phyloP scores from a whole-genome alignment of 2,329 filamentous ascomycete genomes.

The Pyrenophora graminea region DNA sequence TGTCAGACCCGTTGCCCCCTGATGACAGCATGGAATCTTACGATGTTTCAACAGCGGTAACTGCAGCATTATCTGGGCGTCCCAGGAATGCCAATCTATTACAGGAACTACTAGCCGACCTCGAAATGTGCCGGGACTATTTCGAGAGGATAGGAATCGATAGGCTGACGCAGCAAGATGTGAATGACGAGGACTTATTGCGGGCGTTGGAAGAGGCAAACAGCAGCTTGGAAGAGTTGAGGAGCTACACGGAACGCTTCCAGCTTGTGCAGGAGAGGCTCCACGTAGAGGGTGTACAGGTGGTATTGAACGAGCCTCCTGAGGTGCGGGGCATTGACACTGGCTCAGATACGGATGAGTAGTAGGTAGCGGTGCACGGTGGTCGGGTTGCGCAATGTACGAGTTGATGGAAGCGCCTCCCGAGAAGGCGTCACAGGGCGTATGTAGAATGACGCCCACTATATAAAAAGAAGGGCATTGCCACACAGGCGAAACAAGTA shows the following conservation, averaged over 20 bases:
- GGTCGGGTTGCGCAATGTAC: not conserved
- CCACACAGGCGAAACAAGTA: not conserved
- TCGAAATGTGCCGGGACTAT: slow-evolving; percentile 34
- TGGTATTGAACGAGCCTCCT: slow-evolving; percentile 30
- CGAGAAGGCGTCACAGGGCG: not conserved
- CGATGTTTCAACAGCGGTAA: slow-evolving; percentile 9
- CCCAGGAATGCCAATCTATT: slow-evolving; percentile 10
- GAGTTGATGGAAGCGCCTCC: not conserved
- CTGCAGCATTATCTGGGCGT: not conserved
- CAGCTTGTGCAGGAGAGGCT: slow-evolving; percentile 23
- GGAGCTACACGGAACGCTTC: slow-evolving; percentile 31
- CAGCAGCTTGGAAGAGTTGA: slow-evolving; percentile 33
- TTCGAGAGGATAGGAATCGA: slow-evolving; percentile 34
- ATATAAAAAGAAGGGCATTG: not conserved
- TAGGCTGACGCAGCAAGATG: slow-evolving; percentile 18
- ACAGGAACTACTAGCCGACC: slow-evolving; percentile 28
- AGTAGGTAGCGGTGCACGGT: slow-evolving; percentile 1
- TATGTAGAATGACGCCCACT: not conserved
- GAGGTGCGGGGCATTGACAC: slow-evolving; percentile 1
- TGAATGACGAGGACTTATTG: slow-evolving; percentile 27
- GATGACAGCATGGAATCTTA: slow-evolving; percentile 47
- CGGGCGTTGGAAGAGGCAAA: slow-evolving; percentile 26
- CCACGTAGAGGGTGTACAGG: slow-evolving; percentile 32
- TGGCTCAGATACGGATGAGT: slow-evolving; percentile 20
- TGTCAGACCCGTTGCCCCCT: slow-evolving; percentile 83